Evolutionary conservation across 129 eudicot genomes (phyloP), one percentile per base, ranked within the genome.

Genomic region (Smallanthus sonchifolius): DNA sequence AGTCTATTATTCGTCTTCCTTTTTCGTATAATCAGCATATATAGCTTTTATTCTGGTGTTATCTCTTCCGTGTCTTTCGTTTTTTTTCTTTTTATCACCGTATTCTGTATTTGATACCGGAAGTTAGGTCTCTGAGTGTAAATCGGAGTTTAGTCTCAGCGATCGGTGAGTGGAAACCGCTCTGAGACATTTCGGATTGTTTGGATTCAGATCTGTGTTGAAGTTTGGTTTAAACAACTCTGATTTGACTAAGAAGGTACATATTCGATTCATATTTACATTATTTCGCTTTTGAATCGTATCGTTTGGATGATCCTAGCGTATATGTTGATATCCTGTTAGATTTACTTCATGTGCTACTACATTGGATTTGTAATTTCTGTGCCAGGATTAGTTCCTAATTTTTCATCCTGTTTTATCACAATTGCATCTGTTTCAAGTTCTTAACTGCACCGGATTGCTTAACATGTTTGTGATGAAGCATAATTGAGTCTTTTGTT

Each of bases 121-220:
- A 55, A 55, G 36, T 55, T 55, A 8, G 62, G 2, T 20, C 62
- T 55, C 11, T 55, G 9, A 55, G 35, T 16, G 62, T 55, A 35
- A 74, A 63, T 74, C 79, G 71, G 63, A 74, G 61, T 63, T 44
- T 60, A 51, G 32, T 74, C 37, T 54, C 59, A 11, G 16, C 47
- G 43, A 61, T 62, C 15, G 55, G 24, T 43, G 4, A 62, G 59
- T 60, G 67, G 36, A 59, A 73, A 15, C 67, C 20, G 32, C 34
- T 0, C 2, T 6, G 30, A 60, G 40, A 17, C 44, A 10, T 48
- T 32, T 39, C 7, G 63, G 45, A 32, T 8, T 8, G 74, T 47
- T 20, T 74, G 36, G 17, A 32, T 74, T 59, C 61, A 44, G 55
- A 35, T 62, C 47, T 64, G 30, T 32, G 60, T 47, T 69, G 57